Base-by-base conservation (phyloP, 805 yeast species). In the Ogataea saltuana region DNA sequence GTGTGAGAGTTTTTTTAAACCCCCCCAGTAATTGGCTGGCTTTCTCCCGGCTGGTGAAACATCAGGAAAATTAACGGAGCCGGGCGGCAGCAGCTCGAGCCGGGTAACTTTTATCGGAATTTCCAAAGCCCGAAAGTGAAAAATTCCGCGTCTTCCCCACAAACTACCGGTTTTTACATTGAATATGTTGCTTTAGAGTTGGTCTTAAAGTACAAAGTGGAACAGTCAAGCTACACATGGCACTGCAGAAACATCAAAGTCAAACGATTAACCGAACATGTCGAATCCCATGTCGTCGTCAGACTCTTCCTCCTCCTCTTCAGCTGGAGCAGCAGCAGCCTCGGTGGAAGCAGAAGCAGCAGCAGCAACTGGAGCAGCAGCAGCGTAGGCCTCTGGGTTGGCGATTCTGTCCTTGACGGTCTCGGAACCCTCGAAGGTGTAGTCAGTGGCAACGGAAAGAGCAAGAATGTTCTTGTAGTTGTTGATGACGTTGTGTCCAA, bases 351-450 rank as follows among this genome's bases (percentile, higher is more conserved):
- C 63, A 51, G 77, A 62, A 64, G 87, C 80, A 63, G 95, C 88
- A 69, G 85, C 85, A 65, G 97, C 97, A 71, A 76, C 97, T 65
- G 98, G 96, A 67, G 97, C 97, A 76, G 97, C 95, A 68, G 98
- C 85, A 70, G 98, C 99, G 78, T 91, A 93, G 74, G 96, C 96
- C 58, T 93, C 98, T 74, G 99, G 99, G 95, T 93, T 91, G 74
- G 96, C 98, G 67, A 93, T 80, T 80, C 98, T 88, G 86, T 93
- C 99, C 86, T 88, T 88, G 80, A 93, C 84, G 61, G 91, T 90
- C 81, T 90, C 99, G 62, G 96, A 87, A 75, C 96, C 98, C 78
- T 95, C 97, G 80, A 85, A 93, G 69, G 97, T 86, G 88, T 90
- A 93, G 74, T 93, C 97, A 69, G 98, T 83, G 69, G 97, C 99